Evolutionary conservation across 2,329 filamentous ascomycete genomes (phyloP), one percentile per base, ranked within the genome.

Genomic region (Diaporthe sp.): DNA sequence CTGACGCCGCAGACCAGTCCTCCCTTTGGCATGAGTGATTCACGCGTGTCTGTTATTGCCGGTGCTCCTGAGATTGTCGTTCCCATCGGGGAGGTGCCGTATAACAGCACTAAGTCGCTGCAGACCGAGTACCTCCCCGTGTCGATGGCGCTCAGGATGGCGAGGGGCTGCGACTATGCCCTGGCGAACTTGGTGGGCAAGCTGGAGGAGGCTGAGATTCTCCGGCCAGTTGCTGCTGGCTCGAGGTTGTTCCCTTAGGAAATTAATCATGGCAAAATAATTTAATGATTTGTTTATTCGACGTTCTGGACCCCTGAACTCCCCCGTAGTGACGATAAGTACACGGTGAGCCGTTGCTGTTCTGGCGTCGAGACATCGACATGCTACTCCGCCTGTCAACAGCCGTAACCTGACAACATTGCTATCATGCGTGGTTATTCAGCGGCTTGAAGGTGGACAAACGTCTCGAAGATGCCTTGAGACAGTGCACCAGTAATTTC

Each of bases 71-170:
- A 70, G 65, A 34, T 70, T 0, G 65, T 70, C 25, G n/a, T 70
- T 4, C 65, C 65, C 10, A 70, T 70, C 13, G 65, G 65, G 4
- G 65, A 70, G 49, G 49, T 55, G n/a, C 46, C 65, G 0, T 70
- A 70, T 10, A 70, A 70, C 34, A 70, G 65, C 34, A 70, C 65
- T 4, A 70, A 55, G 15, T 70, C 65, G 2, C 17, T 70, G 49
- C 65, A 70, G 15, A n/a, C 42, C 1, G 75, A 77, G 13, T 74
- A 74, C 15, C 60, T 78, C 1, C 70, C 71, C 3, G 76, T 72
- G 1, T 62, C 60, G 28, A 67, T 72, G 74, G 62, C 68, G n/a
- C 28, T 60, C 19, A 72, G 71, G 82, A 81, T 58, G 81, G 80
- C 1, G 78, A 76, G 15, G 79, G 76, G 75, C 22, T 75, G 70